Conservation (phyloP, 2,329 filamentous ascomycete genomes). For the Fusarium sp. region DNA sequence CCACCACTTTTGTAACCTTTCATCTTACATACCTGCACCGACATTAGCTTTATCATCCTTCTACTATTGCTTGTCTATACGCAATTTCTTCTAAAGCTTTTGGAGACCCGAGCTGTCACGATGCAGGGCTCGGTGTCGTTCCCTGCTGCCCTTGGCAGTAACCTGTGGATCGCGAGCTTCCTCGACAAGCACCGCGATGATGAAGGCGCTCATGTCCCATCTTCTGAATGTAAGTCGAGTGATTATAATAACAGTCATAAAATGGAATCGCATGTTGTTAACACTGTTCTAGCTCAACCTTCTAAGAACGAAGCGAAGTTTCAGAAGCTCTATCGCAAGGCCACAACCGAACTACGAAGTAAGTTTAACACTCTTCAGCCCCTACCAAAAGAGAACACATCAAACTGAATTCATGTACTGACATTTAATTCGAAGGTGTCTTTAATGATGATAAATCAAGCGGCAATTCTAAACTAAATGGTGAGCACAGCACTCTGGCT, state of each 20-base stretch:
- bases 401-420: neutral
- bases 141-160: conserved; percentile 23
- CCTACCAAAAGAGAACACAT: neutral
- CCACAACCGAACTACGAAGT: conserved; percentile 21
- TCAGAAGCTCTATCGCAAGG: conserved; percentile 6
- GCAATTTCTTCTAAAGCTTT: neutral
- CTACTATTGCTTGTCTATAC: neutral
- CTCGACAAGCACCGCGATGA: neutral
- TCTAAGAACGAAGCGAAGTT: conserved; percentile 14
- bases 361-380: neutral
- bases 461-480: neutral
- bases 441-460: neutral
- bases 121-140: conserved; percentile 27
- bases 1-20: neutral
- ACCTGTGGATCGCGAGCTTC: conserved; percentile 15
- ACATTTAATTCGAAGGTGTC: neutral
- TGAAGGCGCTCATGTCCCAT: neutral
- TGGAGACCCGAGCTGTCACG: neutral
- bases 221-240: conserved; percentile 8
- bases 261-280: neutral
- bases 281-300: neutral
- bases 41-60: neutral
- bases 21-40: neutral
- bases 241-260: neutral
- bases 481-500: conserved; percentile 13